Evolutionary conservation across 1,284 basidiomycete genomes (phyloP).

Genomic region (Porogramme epimiltina): DNA sequence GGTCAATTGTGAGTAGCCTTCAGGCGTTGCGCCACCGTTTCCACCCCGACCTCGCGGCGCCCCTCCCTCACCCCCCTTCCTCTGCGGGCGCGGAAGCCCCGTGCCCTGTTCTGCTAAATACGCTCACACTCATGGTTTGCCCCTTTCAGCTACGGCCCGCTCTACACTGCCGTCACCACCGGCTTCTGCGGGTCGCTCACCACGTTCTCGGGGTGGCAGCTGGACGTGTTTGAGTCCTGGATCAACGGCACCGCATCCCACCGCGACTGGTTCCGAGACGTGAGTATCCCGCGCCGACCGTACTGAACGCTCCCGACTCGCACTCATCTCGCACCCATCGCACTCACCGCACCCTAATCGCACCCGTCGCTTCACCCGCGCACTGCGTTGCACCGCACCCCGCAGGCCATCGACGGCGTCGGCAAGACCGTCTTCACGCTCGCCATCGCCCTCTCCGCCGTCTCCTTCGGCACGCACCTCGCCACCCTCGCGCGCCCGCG

Average conservation of each 20-base stretch:
- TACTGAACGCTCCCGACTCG: too few relatives aligned
- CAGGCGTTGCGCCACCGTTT: too few relatives aligned
- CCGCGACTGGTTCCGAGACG: constrained; percentile 78
- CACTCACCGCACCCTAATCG: neutral
- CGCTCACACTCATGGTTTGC: neutral
- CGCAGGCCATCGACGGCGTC: constrained; percentile 85
- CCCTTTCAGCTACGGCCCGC: constrained; percentile 74
- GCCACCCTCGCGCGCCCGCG: constrained; percentile 43
- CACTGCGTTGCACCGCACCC: neutral
- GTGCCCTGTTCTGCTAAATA: neutral
- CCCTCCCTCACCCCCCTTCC: constrained; percentile 4
- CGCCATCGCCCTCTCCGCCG: constrained; percentile 65
- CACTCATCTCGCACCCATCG: too few relatives aligned
- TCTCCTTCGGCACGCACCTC: constrained; percentile 62
- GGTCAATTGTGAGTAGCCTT: constrained; percentile 75
- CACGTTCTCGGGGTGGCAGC: constrained; percentile 95
- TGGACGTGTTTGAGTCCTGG: constrained; percentile 88
- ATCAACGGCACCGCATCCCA: constrained; percentile 63
- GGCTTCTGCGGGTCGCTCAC: constrained; percentile 97
- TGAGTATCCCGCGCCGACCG: too few relatives aligned
- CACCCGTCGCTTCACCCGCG: neutral
- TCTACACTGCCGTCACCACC: constrained; percentile 89
- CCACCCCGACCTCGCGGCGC: neutral
- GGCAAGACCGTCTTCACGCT: constrained; percentile 82
- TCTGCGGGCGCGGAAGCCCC: constrained; percentile 7